Evolutionary conservation across 2,329 filamentous ascomycete genomes (phyloP), one percentile per base, ranked within the genome.

Genomic region (Neofusicoccum cordaticola): DNA sequence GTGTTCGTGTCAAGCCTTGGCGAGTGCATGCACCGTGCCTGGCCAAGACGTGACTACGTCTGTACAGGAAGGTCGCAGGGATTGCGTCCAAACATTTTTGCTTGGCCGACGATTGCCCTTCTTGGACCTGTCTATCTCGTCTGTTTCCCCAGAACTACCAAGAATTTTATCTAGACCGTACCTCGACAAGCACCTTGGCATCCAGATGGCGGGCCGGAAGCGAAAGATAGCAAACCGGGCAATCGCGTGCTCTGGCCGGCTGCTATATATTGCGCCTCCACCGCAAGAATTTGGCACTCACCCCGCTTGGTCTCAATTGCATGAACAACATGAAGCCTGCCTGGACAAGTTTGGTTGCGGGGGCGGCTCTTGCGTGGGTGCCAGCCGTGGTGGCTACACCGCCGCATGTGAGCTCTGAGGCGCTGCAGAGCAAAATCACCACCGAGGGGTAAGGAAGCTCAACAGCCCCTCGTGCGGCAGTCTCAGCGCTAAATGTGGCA

Each of bases 351-450:
- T 12, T 58, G 9, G 17, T 45, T 45, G 22, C 15, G 8, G 52
- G 52, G 6, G 39, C 22, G 9, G 22, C 53, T 8, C 7, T 45
- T n/a, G 11, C 39, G 8, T 34, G 39, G 53, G 17, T 31, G 8
- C 39, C 22, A 34, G 5, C n/a, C 12, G 39, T n/a, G 4, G 13
- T 31, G 4, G 52, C 52, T 2, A 56, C 52, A 6, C 41, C 41
- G 27, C 73, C 73, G 13, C 37, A 72, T 56, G 72, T 77, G 2
- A 72, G 70, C 42, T 83, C 75, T 62, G 76, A 71, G 68, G 74
- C 78, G 66, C 67, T 82, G 37, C 79, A 80, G 66, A 73, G 73
- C 51, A 71, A 74, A 51, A 75, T 82, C 62, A 79, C 74, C 1
- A 74, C 75, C 5, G 71, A 78, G 37, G 74, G 72, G 78, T 78